These are phyloP conservation scores for Apiotrichum gamsii DNA, from an alignment of 1,284 basidiomycete species.

Conservation along the genomic window DNA sequence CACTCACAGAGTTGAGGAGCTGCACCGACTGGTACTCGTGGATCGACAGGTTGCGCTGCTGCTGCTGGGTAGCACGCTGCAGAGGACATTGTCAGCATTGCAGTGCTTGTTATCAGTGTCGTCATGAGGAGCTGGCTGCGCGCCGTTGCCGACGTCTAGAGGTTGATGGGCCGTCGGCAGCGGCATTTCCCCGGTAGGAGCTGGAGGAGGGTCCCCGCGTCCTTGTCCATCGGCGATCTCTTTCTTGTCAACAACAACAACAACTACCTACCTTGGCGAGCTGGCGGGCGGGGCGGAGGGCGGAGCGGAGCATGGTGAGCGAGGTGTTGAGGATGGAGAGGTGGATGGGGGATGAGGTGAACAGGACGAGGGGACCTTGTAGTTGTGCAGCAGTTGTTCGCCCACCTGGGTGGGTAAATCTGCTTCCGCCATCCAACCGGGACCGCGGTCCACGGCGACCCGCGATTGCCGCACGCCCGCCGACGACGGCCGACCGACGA, in stretches of 20 bases:
- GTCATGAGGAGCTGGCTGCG: background rate
- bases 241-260: background rate
- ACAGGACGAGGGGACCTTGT: background rate
- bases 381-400: too few species aligned
- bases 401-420: too few species aligned
- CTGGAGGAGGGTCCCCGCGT: background rate
- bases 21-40: slow-evolving; percentile 98
- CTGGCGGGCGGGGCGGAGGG: slow-evolving; percentile 12
- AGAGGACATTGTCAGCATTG: background rate
- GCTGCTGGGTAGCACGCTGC: slow-evolving; percentile 8
- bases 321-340: background rate
- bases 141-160: background rate
- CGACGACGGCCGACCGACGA: too few species aligned
- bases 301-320: slow-evolving; percentile 13
- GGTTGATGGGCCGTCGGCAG: background rate
- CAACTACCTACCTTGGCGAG: background rate
- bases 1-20: slow-evolving; percentile 80
- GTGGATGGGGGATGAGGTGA: background rate
- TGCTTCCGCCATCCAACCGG: too few species aligned
- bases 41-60: slow-evolving; percentile 78
- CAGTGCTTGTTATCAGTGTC: background rate
- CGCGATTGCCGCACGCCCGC: too few species aligned
- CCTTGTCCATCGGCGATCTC: background rate
- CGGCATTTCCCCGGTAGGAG: background rate
- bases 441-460: too few species aligned